A percentile compares a stretch with the other conserved stretches of the same genome.
These are phyloP conservation scores for Lagenidium giganteum DNA, from an alignment of 352 stramenopile genomes.

Conservation along the genomic window DNA sequence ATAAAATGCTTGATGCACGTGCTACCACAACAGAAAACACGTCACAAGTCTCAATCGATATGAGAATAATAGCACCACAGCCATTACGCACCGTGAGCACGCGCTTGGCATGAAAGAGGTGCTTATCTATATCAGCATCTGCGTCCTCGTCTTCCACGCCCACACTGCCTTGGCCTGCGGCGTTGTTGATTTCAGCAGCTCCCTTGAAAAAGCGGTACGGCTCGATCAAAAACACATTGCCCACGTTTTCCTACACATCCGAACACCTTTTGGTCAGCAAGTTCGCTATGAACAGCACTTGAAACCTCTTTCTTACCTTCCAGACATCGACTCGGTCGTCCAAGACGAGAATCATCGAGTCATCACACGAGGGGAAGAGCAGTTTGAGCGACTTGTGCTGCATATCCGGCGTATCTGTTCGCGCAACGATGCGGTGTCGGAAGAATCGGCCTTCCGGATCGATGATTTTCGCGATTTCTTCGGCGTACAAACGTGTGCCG, in stretches of 20 bases:
- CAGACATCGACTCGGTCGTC: slow-evolving; percentile 85
- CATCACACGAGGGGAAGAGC: slow-evolving; percentile 79
- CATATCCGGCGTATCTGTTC: slow-evolving; percentile 84
- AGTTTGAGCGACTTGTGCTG: slow-evolving; percentile 84
- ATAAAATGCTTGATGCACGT: slow-evolving; percentile 63
- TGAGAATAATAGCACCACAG: slow-evolving; percentile 1
- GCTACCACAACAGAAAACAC: slow-evolving; percentile 14
- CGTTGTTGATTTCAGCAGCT: slow-evolving; percentile 81
- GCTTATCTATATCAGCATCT: slow-evolving; percentile 25
- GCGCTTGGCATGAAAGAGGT: slow-evolving; percentile 45
- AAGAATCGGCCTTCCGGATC: slow-evolving; percentile 79
- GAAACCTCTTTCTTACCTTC: slow-evolving; percentile 34
- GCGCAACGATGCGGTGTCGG: slow-evolving; percentile 82
- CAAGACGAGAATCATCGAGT: slow-evolving; percentile 85
- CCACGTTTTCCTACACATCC: slow-evolving; percentile 58
- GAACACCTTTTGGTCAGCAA: slow-evolving; percentile 2
- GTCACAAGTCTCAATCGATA: neutral
- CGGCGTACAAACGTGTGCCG: slow-evolving; percentile 91
- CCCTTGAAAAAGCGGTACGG: slow-evolving; percentile 83
- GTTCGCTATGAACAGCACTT: neutral
- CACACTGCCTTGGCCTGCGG: slow-evolving; percentile 41
- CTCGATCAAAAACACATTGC: slow-evolving; percentile 84
- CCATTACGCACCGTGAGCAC: slow-evolving; percentile 45
- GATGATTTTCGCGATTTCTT: slow-evolving; percentile 92
- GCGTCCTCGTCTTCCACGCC: slow-evolving; percentile 33